Percentiles rank a stretch among this genome's conserved stretches.
Evolutionary conservation across 148 eudicot species (phyloP).

Genomic region (Cornus kousa): DNA sequence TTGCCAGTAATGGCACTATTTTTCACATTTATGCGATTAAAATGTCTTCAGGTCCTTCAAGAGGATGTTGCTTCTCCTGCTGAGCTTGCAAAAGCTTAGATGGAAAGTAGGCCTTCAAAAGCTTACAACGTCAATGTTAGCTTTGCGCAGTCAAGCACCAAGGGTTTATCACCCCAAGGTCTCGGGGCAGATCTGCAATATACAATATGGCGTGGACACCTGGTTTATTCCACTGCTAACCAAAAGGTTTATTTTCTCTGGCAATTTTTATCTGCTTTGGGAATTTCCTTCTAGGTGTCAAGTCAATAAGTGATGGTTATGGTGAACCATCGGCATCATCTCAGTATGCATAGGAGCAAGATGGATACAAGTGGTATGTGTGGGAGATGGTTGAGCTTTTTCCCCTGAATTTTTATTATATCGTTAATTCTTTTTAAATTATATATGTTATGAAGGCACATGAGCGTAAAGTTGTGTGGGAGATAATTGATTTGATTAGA

Average conservation of each 20-base stretch:
- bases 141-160: constrained; percentile 35
- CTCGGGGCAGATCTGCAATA: constrained; percentile 80
- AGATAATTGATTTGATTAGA: too few species aligned
- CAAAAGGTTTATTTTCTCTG: constrained; percentile 38
- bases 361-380: constrained; percentile 38
- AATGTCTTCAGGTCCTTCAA: constrained; percentile 46
- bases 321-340: constrained; percentile 30
- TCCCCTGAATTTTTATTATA: not conserved
- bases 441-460: constrained; percentile 35
- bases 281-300: constrained; percentile 14
- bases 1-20: too few species aligned
- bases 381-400: constrained; percentile 24
- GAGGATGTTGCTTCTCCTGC: constrained; percentile 81
- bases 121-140: constrained; percentile 48
- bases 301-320: constrained; percentile 26
- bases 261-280: too few species aligned
- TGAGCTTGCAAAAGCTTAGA: constrained; percentile 96
- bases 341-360: constrained; percentile 37
- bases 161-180: constrained; percentile 58
- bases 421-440: not conserved
- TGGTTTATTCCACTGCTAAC: constrained; percentile 32
- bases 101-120: constrained; percentile 65
- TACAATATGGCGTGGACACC: constrained; percentile 90
- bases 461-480: constrained; percentile 64
- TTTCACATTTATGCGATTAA: not conserved